These are phyloP conservation scores for Deinandra increscens DNA, from an alignment of 129 eudicot species.

Conservation along the genomic window DNA sequence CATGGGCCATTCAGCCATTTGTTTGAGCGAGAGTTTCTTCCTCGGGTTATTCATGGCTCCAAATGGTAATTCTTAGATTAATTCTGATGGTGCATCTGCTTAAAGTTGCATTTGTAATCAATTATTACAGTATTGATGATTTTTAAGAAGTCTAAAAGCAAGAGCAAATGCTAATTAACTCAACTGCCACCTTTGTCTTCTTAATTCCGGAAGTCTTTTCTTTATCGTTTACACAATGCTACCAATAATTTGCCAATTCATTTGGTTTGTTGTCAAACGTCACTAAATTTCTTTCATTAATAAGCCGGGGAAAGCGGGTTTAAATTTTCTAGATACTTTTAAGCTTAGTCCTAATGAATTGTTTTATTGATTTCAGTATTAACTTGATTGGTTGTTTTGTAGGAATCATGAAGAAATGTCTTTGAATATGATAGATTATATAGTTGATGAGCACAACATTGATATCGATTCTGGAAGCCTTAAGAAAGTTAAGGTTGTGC, in stretches of 20 bases:
- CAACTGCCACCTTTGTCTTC: conserved; percentile 9
- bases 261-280: conserved; percentile 19
- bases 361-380: conserved; percentile 1
- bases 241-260: conserved; percentile 5
- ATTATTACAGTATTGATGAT: neutral
- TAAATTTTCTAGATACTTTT: conserved; percentile 6
- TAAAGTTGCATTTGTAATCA: conserved; percentile 2
- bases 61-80: conserved; percentile 51
- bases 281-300: neutral
- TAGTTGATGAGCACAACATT: conserved; percentile 86
- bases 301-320: conserved; percentile 11
- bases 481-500: conserved; percentile 70
- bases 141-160: conserved; percentile 8
- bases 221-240: conserved; percentile 2
- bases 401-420: conserved; percentile 99
- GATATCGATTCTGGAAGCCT: conserved; percentile 67
- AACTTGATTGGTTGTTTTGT: conserved; percentile 24
- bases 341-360: conserved; percentile 5
- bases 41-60: conserved; percentile 48
- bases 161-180: conserved; percentile 15
- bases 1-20: conserved; percentile 97
- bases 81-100: neutral
- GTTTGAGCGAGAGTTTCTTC: conserved; percentile 88
- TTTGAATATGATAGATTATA: conserved; percentile 56
- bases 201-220: neutral